Evolutionary conservation across 2,329 filamentous ascomycete genomes (phyloP).

Genomic region (Botryotinia globosa): DNA sequence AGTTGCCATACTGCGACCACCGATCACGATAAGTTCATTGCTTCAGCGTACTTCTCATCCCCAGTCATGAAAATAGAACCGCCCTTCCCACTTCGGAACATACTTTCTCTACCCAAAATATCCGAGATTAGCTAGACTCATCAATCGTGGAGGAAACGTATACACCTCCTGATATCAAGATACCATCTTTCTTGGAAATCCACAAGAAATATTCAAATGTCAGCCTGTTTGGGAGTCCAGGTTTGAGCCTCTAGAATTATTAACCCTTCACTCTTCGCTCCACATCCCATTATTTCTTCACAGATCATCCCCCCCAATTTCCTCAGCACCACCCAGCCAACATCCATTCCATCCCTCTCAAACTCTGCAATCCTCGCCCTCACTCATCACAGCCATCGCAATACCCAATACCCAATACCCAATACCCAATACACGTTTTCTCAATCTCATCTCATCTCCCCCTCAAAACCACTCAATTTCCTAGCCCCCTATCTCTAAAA

Average conservation of each 20-base stretch:
- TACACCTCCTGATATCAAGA: neutral
- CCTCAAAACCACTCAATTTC: too few relatives aligned
- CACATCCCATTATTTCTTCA: neutral
- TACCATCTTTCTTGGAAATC: neutral
- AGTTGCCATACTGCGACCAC: neutral
- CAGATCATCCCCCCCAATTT: neutral
- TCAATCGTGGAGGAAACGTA: neutral
- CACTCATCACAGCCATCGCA: too few relatives aligned
- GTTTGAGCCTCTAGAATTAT: too few relatives aligned
- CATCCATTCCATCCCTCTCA: too few relatives aligned
- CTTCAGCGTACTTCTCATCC: neutral
- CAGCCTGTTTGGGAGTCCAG: neutral
- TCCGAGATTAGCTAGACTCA: neutral
- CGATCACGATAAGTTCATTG: neutral
- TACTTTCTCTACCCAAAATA: fast-evolving
- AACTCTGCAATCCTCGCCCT: too few relatives aligned
- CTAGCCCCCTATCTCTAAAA: too few relatives aligned
- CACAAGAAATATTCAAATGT: fast-evolving
- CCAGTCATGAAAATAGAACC: neutral
- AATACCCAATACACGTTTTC: too few relatives aligned
- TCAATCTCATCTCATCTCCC: too few relatives aligned
- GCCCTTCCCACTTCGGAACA: neutral
- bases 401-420: too few relatives aligned
- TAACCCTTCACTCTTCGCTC: neutral
- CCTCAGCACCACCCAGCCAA: too few relatives aligned